Conservation (phyloP, 2,329 filamentous ascomycete genomes). For the Pyrenochaeta sp. region DNA sequence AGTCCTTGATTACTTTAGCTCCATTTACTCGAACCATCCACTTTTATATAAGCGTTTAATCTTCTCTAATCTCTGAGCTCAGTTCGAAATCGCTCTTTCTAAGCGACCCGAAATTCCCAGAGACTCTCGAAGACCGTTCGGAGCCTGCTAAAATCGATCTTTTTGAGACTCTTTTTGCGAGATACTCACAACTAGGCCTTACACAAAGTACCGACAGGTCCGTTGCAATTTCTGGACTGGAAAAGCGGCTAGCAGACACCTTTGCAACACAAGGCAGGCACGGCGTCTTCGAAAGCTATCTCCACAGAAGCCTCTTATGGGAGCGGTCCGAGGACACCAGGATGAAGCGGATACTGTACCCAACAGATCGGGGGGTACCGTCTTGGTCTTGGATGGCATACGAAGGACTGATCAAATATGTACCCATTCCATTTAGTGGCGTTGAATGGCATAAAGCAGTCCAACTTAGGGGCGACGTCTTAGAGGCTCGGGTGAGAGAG, state of each 20-base stretch:
- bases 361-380: neutral
- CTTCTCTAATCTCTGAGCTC: neutral
- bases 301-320: slow-evolving; percentile 5
- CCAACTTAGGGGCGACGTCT: neutral
- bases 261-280: neutral
- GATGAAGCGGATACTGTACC: neutral
- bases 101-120: neutral
- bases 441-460: slow-evolving; percentile 1
- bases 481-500: neutral
- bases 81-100: neutral
- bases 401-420: slow-evolving; percentile 1
- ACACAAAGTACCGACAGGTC: slow-evolving; percentile 1
- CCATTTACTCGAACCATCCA: neutral
- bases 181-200: slow-evolving; percentile 2
- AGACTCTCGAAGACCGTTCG: neutral
- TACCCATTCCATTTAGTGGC: neutral
- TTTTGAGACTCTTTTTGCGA: neutral
- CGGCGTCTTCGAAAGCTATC: slow-evolving; percentile 4
- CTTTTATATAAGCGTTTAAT: neutral
- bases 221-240: slow-evolving; percentile 7
- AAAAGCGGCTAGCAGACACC: neutral
- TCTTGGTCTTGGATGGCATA: slow-evolving; percentile 4
- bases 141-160: neutral
- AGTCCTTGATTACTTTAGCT: neutral
- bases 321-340: neutral